Evolutionary conservation across 129 eudicot species (phyloP).

Genomic region (Helianthus tuberosus): DNA sequence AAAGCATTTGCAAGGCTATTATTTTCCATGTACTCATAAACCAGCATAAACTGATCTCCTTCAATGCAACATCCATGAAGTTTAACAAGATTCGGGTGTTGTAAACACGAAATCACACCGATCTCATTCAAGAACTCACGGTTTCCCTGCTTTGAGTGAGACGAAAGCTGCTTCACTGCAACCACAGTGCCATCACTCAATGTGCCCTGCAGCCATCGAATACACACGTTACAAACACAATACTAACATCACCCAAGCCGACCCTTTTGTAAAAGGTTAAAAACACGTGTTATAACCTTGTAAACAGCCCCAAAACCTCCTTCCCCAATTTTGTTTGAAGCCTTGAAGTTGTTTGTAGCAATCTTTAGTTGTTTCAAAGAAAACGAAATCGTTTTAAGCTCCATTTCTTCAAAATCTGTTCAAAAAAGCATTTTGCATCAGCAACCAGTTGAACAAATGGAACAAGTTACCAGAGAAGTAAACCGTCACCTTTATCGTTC

Average conservation of each 20-base stretch:
- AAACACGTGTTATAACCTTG: constrained; percentile 43
- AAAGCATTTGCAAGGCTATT: constrained; percentile 80
- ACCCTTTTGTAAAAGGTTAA: not conserved
- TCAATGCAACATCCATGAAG: constrained; percentile 85
- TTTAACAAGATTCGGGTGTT: constrained; percentile 86
- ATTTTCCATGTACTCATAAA: constrained; percentile 79
- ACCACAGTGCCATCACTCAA: constrained; percentile 62
- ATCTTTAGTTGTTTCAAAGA: too few species aligned
- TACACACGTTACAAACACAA: constrained; percentile 7
- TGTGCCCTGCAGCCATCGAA: constrained; percentile 52
- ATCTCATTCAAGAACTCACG: constrained; percentile 84
- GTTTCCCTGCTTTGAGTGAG: constrained; percentile 75
- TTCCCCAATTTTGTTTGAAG: constrained; percentile 50
- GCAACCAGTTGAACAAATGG: too few species aligned
- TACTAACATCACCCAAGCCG: not conserved
- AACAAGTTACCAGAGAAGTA: too few species aligned
- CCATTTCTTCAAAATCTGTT: too few species aligned
- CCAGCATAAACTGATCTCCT: constrained; percentile 70
- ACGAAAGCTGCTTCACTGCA: constrained; percentile 79
- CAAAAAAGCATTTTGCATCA: too few species aligned
- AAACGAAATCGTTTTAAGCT: too few species aligned
- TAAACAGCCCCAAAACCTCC: constrained; percentile 90
- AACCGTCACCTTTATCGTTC: too few species aligned
- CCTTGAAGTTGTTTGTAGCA: too few species aligned
- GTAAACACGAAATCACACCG: constrained; percentile 79